Evolutionary conservation across 768 basidiomycete genomes (phyloP).

Genomic region (Tricholoma matsutake): DNA sequence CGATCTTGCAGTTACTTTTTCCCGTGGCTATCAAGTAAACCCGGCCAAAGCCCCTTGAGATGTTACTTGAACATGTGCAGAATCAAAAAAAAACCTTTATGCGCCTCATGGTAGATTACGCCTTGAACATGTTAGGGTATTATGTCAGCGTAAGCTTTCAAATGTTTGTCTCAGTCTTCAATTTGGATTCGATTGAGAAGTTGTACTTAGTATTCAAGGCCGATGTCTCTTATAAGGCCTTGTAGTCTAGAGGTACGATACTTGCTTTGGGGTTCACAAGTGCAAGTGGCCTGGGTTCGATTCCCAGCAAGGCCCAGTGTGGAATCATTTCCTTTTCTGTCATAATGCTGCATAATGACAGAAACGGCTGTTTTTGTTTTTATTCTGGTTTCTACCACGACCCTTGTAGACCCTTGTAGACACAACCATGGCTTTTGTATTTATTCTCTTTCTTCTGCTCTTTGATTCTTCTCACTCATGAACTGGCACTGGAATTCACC

Average conservation of each 20-base stretch:
- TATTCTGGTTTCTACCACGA: not conserved
- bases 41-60: not conserved
- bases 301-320: constrained; percentile 40
- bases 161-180: too few relatives aligned
- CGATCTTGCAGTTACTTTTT: constrained; percentile 40
- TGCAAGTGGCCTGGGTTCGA: constrained; percentile 51
- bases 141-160: too few relatives aligned
- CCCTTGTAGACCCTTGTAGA: not conserved
- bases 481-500: not conserved
- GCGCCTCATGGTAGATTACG: too few relatives aligned
- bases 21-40: constrained; percentile 33
- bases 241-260: constrained; percentile 41
- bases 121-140: too few relatives aligned
- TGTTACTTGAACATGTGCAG: too few relatives aligned
- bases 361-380: not conserved
- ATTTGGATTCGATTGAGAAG: too few relatives aligned
- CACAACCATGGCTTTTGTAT: not conserved
- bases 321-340: not conserved
- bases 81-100: too few relatives aligned
- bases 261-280: constrained; percentile 40
- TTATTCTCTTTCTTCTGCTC: not conserved
- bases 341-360: not conserved
- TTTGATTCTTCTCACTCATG: not conserved
- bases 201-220: too few relatives aligned
- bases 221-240: too few relatives aligned